A percentile compares a stretch with the other conserved stretches of the same genome.
phyloP scores from a whole-genome alignment of 2,329 filamentous ascomycete genomes.

The Emericellopsis cladophorae region DNA sequence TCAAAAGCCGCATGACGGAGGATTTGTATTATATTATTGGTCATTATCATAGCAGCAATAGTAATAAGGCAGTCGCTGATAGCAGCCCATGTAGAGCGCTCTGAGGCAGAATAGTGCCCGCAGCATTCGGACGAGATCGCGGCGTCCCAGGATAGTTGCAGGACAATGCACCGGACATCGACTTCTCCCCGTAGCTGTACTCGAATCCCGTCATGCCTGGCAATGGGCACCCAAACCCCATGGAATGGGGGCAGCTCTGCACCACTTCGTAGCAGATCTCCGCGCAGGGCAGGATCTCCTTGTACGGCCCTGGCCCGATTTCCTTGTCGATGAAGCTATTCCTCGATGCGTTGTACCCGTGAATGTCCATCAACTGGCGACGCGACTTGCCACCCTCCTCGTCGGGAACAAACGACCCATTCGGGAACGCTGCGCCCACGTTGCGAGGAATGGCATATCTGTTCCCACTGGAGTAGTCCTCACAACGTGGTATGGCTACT shows the following conservation, averaged over 20 bases:
- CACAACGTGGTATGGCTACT: constrained; percentile 83
- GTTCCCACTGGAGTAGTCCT: constrained; percentile 56
- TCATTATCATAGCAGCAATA: background rate
- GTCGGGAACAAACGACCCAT: constrained; percentile 43
- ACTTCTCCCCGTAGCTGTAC: constrained; percentile 19
- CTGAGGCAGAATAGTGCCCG: constrained; percentile 4
- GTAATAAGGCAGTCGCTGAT: background rate
- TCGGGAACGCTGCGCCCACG: constrained; percentile 55
- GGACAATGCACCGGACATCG: constrained; percentile 10
- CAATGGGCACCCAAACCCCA: constrained; percentile 66
- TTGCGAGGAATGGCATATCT: constrained; percentile 46
- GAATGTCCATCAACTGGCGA: constrained; percentile 4
- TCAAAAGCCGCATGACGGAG: too few relatives aligned
- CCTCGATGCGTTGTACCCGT: constrained; percentile 37
- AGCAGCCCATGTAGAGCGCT: constrained; percentile 5
- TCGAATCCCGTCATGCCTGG: constrained; percentile 18
- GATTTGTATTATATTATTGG: too few relatives aligned
- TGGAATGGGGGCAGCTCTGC: constrained; percentile 64
- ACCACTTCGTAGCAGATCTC: constrained; percentile 82
- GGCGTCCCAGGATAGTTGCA: constrained; percentile 23
- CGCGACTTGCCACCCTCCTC: constrained; percentile 12
- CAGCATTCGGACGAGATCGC: background rate
- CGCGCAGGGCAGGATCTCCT: constrained; percentile 79
- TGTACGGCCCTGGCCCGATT: constrained; percentile 79
- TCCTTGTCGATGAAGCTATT: constrained; percentile 59